These are phyloP conservation scores for Candida lessepsii DNA, from an alignment of 805 yeast species.

Conservation along the genomic window DNA sequence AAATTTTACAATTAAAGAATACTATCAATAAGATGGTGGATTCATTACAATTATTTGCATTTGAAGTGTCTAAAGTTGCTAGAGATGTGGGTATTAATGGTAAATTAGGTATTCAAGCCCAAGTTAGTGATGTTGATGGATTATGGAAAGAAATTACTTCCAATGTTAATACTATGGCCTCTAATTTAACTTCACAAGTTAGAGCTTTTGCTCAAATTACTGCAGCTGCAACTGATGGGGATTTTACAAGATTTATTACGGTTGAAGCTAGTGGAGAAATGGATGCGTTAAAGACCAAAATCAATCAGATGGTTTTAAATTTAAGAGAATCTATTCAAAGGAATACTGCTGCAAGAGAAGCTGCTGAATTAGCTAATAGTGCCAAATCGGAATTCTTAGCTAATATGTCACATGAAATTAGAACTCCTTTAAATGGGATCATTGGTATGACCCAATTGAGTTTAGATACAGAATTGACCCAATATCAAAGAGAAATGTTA, in stretches of 20 bases:
- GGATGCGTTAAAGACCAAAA: conserved; percentile 66
- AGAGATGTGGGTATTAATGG: conserved; percentile 93
- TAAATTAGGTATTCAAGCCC: conserved; percentile 88
- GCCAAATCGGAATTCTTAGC: conserved; percentile 90
- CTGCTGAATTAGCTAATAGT: conserved; percentile 86
- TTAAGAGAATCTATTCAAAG: conserved; percentile 86
- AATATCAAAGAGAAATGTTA: conserved; percentile 88
- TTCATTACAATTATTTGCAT: conserved; percentile 80
- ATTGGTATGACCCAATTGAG: conserved; percentile 92
- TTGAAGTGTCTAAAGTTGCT: conserved; percentile 87
- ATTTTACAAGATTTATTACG: conserved; percentile 83
- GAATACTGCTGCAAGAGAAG: conserved; percentile 91
- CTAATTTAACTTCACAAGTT: conserved; percentile 88
- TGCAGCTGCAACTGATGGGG: conserved; percentile 93
- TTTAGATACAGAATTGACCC: conserved; percentile 83
- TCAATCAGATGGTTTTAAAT: conserved; percentile 81
- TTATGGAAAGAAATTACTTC: conserved; percentile 90
- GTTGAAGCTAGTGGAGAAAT: conserved; percentile 92
- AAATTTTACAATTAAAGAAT: conserved; percentile 77
- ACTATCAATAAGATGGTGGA: conserved; percentile 94
- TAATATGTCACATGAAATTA: conserved; percentile 67
- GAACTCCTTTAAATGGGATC: conserved; percentile 92
- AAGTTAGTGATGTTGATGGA: conserved; percentile 87
- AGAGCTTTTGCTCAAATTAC: conserved; percentile 92
- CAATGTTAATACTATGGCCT: conserved; percentile 90